Conservation (phyloP, 352 stramenopile genomes). For the Phytopythium litorale region DNA sequence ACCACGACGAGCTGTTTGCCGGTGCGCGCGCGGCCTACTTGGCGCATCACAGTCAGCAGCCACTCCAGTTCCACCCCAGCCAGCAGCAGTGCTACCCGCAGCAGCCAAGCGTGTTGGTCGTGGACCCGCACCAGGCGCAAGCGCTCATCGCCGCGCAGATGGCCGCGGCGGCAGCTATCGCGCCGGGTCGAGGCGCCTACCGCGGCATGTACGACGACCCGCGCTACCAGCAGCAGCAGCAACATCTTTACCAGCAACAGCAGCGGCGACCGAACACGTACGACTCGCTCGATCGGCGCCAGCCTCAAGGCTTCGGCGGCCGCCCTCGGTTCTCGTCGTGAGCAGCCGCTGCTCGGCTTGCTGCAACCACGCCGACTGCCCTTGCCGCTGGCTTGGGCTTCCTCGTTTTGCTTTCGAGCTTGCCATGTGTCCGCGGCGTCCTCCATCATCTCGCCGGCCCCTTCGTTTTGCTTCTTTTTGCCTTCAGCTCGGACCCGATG, state of each 20-base stretch:
- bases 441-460: background rate
- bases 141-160: conserved; percentile 10
- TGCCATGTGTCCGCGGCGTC: background rate
- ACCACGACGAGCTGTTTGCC: conserved; percentile 1
- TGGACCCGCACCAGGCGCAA: conserved; percentile 17
- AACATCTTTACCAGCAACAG: conserved; percentile 17
- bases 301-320: background rate
- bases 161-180: conserved; percentile 3
- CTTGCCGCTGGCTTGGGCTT: background rate
- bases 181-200: conserved; percentile 1
- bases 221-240: conserved; percentile 11
- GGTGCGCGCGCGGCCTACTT: background rate
- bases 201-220: conserved; percentile 7
- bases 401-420: conserved; percentile 4
- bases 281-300: conserved; percentile 3
- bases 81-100: conserved; percentile 16
- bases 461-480: conserved; percentile 28
- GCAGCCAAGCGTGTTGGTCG: conserved; percentile 16
- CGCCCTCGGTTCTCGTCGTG: conserved; percentile 2
- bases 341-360: background rate
- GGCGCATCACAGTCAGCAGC: conserved; percentile 10
- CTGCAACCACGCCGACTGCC: background rate
- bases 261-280: conserved; percentile 12
- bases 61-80: conserved; percentile 3
- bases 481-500: background rate